A percentile compares a stretch with the other conserved stretches of the same genome.
Conservation (phyloP, 257 asterid species). For the Misopates orontium region DNA sequence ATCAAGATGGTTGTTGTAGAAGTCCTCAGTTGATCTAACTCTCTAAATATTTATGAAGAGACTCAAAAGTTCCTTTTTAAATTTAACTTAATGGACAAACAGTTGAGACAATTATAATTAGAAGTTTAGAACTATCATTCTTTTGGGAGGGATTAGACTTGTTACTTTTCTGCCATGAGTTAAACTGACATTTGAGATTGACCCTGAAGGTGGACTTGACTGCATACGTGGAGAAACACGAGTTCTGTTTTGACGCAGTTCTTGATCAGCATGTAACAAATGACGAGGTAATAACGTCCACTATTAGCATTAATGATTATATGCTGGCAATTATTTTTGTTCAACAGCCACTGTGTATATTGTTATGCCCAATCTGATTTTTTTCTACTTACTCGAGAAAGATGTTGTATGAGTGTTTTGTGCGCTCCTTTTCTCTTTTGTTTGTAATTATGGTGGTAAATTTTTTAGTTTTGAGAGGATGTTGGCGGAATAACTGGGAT, state of each 20-base stretch:
- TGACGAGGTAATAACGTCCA: slow-evolving; percentile 74
- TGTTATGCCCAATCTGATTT: neutral
- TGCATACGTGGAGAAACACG: slow-evolving; percentile 96
- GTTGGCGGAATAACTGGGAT: slow-evolving; percentile 8
- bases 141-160: too few species aligned
- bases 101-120: too few species aligned
- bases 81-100: too few species aligned
- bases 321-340: neutral
- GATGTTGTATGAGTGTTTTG: slow-evolving; percentile 4
- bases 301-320: neutral
- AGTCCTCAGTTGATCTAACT: too few species aligned
- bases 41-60: too few species aligned
- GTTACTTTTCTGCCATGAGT: slow-evolving; percentile 3
- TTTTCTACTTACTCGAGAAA: slow-evolving; percentile 6
- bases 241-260: slow-evolving; percentile 96
- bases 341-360: slow-evolving; percentile 11
- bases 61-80: too few species aligned
- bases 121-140: too few species aligned
- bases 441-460: neutral
- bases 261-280: slow-evolving; percentile 87
- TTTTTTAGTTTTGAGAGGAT: neutral
- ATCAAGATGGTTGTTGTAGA: too few species aligned
- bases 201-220: slow-evolving; percentile 89
- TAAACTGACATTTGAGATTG: slow-evolving; percentile 36
- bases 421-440: neutral